Percentiles rank a stretch among this genome's conserved stretches.
Conservation (phyloP, 2,329 filamentous ascomycete species). For the Beauveria sp. region DNA sequence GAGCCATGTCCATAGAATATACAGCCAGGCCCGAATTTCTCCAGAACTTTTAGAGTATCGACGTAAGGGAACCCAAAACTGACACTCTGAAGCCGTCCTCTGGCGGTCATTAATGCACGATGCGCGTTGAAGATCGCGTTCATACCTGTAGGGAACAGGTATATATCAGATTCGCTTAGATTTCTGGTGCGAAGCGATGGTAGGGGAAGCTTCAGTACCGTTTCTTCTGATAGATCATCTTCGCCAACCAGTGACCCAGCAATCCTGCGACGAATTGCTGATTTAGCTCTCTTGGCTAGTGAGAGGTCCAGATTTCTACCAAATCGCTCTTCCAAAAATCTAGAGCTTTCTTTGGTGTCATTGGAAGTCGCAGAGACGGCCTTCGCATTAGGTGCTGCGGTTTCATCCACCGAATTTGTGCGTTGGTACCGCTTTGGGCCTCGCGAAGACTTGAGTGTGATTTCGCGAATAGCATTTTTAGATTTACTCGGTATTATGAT, state of each 20-base stretch:
- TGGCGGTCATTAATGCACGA: conserved; percentile 58
- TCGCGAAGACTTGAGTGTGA: conserved; percentile 42
- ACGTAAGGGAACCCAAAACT: conserved; percentile 97
- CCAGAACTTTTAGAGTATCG: conserved; percentile 86
- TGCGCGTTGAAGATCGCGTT: conserved; percentile 90
- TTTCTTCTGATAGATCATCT: conserved; percentile 39
- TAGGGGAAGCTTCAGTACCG: conserved; percentile 15
- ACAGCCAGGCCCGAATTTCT: conserved; percentile 90
- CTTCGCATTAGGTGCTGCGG: conserved; percentile 20
- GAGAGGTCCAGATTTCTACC: conserved; percentile 81
- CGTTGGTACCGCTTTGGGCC: conserved; percentile 78
- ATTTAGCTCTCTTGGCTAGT: conserved; percentile 72
- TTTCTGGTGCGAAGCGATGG: conserved; percentile 48
- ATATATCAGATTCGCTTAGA: conserved; percentile 80
- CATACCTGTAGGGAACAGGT: conserved; percentile 85
- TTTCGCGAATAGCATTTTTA: conserved; percentile 19
- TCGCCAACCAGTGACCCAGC: conserved; percentile 74
- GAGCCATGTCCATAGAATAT: conserved; percentile 81
- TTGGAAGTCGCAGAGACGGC: conserved; percentile 23
- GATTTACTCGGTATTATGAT: conserved; percentile 36
- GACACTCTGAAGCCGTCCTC: conserved; percentile 65
- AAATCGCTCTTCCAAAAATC: conserved; percentile 90
- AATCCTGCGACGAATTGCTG: conserved; percentile 80
- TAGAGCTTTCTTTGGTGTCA: conserved; percentile 55
- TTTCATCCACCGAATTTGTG: conserved; percentile 32